A percentile compares a stretch with the other conserved stretches of the same genome.
phyloP scores from a whole-genome alignment of 768 basidiomycete genomes.

The Tylopilus vinaceipallidus region DNA sequence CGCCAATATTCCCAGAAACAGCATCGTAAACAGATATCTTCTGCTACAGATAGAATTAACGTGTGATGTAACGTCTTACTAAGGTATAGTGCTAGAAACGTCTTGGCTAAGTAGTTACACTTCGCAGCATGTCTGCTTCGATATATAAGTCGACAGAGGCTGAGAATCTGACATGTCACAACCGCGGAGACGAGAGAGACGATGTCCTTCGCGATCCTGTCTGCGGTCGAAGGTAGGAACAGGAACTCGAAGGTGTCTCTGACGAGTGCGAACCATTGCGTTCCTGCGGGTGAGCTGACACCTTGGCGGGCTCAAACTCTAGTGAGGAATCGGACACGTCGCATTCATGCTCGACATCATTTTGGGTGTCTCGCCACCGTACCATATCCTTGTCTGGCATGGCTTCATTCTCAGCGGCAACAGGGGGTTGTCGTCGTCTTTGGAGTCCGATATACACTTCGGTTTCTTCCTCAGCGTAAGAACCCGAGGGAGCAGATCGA shows the following conservation, averaged over 20 bases:
- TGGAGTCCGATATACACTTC: not conserved
- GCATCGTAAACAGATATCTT: no score
- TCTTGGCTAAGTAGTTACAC: slow-evolving; percentile 2
- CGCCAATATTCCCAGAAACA: not conserved
- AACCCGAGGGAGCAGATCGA: slow-evolving; percentile 1
- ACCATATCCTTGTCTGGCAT: not conserved
- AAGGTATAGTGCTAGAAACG: slow-evolving; percentile 9
- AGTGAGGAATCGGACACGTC: not conserved
- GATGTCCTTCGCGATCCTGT: not conserved
- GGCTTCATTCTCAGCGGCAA: not conserved
- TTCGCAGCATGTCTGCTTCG: not conserved
- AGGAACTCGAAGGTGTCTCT: no score
- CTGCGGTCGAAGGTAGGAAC: no score
- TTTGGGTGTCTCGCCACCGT: not conserved
- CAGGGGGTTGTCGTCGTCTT: not conserved
- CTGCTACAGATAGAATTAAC: no score
- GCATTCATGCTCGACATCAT: not conserved
- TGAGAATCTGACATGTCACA: slow-evolving; percentile 5
- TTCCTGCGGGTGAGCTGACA: not conserved
- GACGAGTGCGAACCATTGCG: not conserved
- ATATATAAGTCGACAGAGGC: no score
- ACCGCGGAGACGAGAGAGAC: not conserved
- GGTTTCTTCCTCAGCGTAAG: slow-evolving; percentile 1
- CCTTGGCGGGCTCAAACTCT: not conserved
- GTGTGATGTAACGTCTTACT: not conserved